Evolutionary conservation across 2,329 filamentous ascomycete species (phyloP).

Genomic region (Fusarium pseudograminearum): DNA sequence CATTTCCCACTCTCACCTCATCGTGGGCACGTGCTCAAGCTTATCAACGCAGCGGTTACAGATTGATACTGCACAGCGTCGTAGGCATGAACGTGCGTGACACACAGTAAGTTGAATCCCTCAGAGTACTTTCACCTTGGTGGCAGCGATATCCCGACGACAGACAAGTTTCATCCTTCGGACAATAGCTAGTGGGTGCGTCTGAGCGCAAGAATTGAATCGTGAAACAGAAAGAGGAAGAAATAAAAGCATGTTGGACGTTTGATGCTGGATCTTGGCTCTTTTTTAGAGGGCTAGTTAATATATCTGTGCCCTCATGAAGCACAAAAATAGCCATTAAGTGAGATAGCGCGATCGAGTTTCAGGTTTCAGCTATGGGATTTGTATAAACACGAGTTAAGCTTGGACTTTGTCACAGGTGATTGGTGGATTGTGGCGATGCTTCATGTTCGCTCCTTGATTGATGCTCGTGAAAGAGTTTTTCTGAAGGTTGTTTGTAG

Average conservation of each 20-base stretch:
- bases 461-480: not conserved
- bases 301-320: not conserved
- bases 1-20: not conserved
- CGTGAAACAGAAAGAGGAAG: constrained; percentile 13
- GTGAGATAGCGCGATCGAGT: not conserved
- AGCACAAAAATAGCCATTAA: not conserved
- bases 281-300: not conserved
- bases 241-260: not conserved
- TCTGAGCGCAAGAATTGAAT: constrained; percentile 5
- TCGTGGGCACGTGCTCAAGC: constrained; percentile 22
- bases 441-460: constrained; percentile 1
- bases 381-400: not conserved
- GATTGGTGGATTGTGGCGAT: not conserved
- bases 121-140: not conserved
- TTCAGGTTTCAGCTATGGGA: not conserved
- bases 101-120: not conserved
- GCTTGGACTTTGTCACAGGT: constrained; percentile 4
- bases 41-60: constrained; percentile 8
- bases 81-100: not conserved
- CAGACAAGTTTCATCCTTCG: constrained; percentile 11
- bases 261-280: not conserved
- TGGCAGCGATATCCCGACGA: constrained; percentile 14
- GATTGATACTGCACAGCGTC: constrained; percentile 5
- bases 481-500: not conserved
- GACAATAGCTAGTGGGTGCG: not conserved